Evolutionary conservation across 2,329 filamentous ascomycete genomes (phyloP).

Genomic region (Cladosporium sp.): DNA sequence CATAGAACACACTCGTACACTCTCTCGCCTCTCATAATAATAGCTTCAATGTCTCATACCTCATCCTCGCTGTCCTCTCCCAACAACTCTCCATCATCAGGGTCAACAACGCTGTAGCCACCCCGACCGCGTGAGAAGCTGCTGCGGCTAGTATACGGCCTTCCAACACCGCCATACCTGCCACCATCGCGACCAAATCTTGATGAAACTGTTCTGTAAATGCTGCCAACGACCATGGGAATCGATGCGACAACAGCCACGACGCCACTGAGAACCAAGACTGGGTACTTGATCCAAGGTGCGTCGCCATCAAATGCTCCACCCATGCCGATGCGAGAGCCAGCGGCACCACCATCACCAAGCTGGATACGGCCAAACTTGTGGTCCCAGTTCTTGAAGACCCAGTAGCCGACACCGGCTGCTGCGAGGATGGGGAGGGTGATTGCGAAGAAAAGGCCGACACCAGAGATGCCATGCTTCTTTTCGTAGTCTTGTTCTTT

Average conservation of each 20-base stretch:
- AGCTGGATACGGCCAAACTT: conserved; percentile 89
- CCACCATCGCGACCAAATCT: conserved; percentile 47
- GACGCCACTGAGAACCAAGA: conserved; percentile 43
- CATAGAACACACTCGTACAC: neutral
- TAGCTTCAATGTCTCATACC: conserved; percentile 36
- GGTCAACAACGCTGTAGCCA: conserved; percentile 85
- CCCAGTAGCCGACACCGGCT: conserved; percentile 72
- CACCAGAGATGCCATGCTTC: conserved; percentile 64
- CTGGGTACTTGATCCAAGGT: conserved; percentile 74
- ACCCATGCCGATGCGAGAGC: conserved; percentile 23
- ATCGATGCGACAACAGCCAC: conserved; percentile 54
- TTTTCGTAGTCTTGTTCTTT: conserved; percentile 79
- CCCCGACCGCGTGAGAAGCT: conserved; percentile 82
- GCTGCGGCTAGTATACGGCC: conserved; percentile 80
- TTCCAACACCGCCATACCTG: conserved; percentile 48
- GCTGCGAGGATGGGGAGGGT: conserved; percentile 70
- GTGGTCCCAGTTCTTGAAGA: conserved; percentile 77
- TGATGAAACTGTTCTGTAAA: conserved; percentile 63
- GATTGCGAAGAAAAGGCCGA: conserved; percentile 81
- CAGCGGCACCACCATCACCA: conserved; percentile 55
- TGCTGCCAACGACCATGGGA: conserved; percentile 66
- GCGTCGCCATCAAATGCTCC: conserved; percentile 63
- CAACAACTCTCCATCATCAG: conserved; percentile 89
- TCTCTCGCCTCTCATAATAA: neutral
- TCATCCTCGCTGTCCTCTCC: conserved; percentile 94